Base-by-base conservation (phyloP, 148 eudicot genomes). In the Diospyros lotus region DNA sequence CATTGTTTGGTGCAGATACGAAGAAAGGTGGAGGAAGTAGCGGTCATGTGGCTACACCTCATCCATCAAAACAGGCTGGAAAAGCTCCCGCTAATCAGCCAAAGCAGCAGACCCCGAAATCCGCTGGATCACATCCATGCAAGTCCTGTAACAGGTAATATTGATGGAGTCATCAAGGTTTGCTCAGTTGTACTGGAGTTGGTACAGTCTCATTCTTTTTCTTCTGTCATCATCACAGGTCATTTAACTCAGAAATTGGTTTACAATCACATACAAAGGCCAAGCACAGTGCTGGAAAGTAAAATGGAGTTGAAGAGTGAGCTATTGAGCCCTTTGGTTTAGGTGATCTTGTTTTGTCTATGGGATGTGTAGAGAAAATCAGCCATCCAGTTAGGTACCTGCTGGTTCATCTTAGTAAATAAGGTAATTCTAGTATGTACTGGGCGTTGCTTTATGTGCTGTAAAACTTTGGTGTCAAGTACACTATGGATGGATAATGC, bases 231-330 rank as follows among this genome's bases (percentile, higher is more conserved):
- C 7, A 4, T 74, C 68, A 61, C 85, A 91, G 97, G 90, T 43
- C 86, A 46, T 89, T 92, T 74, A 84, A 80, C 43, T 88, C 97
- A 1, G 94, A 88, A 8, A 74, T 75, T 77, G 97, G 86, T 68
- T 73, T 88, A 74, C 83, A 88, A 54, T 86, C 97, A 73, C 93
- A 88, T 78, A 71, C 86, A 42, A 90, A 89, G 79, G 94, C 94
- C 13, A 91, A 91, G 85, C 97, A 91, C 77, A 77, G 82, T 78
- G 75, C 52, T 58, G 81, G 62, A 58, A 83, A 86, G 84, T 86
- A 73, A 72, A 28, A 43, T 15, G 45, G 80, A 64, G 42, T 44
- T 58, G 18, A 17, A 13, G 39, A 18, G 43, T 10, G 42, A 56
- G 66, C 42, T 66, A 65, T 11, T 48, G 8, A 43, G 13, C 5